Base-by-base conservation (phyloP, 331 rosid genomes). In the Stylosanthes scabra region DNA sequence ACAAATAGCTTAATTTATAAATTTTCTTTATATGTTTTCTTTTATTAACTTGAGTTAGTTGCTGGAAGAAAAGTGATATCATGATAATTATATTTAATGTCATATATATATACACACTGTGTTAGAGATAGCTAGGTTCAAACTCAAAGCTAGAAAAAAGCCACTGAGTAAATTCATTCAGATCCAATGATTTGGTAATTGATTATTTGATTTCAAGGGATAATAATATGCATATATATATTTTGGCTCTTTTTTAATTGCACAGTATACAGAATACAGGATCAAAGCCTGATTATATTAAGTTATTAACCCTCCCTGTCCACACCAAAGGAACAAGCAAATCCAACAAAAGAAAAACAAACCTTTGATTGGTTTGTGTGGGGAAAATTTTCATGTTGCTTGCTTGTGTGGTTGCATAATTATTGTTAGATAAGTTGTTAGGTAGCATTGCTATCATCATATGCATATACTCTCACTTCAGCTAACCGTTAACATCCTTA, bases 111-210 rank as follows among this genome's bases (percentile, higher is more conserved):
- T 46, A 11, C 51, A 11, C 10, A n/a, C n/a, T 13, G 56, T 3
- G 14, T 50, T n/a, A 50, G 7, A 50, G 25, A 50, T 50, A 20
- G 1, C 25, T 0, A 50, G 13, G 52, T 46, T 46, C 25, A 9
- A 50, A 50, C 16, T 50, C 20, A 50, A 6, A n/a, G n/a, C n/a
- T n/a, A 50, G 7, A 13, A 13, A 14, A n/a, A 13, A 50, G 10
- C n/a, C 1, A 46, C 51, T 46, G 12, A 80, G n/a, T 68, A 68
- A 68, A n/a, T n/a, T n/a, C n/a, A 73, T 16, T 47, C 68, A 47
- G 59, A 70, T 62, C 63, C 40, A 81, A 76, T 71, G 20, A 71
- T 81, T 75, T 41, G 44, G 49, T 12, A 70, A 70, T 58, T 51
- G 58, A n/a, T n/a, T n/a, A n/a, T n/a, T n/a, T n/a, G n/a, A n/a